Evolutionary conservation across 345 rosid genomes (phyloP).

Genomic region (Turritis glabra): DNA sequence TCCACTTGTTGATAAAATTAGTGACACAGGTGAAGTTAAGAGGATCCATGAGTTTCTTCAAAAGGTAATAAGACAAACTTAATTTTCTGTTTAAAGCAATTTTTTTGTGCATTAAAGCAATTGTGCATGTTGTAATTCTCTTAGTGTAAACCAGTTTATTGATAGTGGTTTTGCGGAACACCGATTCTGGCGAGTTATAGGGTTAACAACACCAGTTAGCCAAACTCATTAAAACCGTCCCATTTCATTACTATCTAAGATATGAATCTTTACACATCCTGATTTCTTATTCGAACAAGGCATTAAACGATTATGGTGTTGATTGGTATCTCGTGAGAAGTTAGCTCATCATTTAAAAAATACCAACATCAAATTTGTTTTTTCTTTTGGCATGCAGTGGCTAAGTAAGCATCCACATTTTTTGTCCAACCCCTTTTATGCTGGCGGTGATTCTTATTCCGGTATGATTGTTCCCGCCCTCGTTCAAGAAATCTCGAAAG

Average conservation of each 20-base stretch:
- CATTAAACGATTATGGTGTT: too few species aligned
- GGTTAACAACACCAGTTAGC: too few species aligned
- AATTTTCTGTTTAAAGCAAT: neutral
- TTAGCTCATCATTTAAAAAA: too few species aligned
- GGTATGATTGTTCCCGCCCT: constrained; percentile 56
- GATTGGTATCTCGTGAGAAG: too few species aligned
- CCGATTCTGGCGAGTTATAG: too few species aligned
- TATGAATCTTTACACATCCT: too few species aligned
- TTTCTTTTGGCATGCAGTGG: constrained; percentile 44
- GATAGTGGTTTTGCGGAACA: too few species aligned
- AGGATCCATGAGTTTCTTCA: constrained; percentile 50
- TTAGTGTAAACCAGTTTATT: too few species aligned
- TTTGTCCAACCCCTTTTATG: constrained; percentile 47
- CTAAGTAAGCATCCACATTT: constrained; percentile 52
- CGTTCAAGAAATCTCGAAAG: constrained; percentile 41
- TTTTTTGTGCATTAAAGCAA: neutral
- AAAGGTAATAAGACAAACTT: constrained; percentile 35
- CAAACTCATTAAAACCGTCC: too few species aligned
- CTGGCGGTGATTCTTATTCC: constrained; percentile 65
- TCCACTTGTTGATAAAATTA: constrained; percentile 26
- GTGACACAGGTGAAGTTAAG: constrained; percentile 45
- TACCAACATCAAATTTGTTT: neutral
- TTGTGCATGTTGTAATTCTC: too few species aligned
- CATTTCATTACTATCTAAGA: too few species aligned
- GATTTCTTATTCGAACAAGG: too few species aligned